These are phyloP conservation scores for Diplodia scrobiculata DNA, from an alignment of 2,329 filamentous ascomycete species.

Conservation along the genomic window DNA sequence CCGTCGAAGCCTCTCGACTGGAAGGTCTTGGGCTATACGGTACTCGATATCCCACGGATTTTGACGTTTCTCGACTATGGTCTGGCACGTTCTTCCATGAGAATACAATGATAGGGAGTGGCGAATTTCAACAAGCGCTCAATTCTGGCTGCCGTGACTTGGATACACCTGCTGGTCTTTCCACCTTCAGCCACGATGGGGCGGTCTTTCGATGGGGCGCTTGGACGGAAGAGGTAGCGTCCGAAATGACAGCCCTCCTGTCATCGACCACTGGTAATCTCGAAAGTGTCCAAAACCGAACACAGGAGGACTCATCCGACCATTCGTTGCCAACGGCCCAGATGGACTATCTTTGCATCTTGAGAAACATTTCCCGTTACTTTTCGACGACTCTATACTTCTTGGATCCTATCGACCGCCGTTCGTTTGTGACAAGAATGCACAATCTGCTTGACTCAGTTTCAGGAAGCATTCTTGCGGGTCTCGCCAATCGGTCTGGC, in stretches of 20 bases:
- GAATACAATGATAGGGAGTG: slow-evolving; percentile 61
- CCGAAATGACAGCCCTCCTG: slow-evolving; percentile 45
- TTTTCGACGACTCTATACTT: slow-evolving; percentile 55
- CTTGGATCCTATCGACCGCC: slow-evolving; percentile 58
- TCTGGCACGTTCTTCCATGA: slow-evolving; percentile 59
- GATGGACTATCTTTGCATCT: slow-evolving; percentile 31
- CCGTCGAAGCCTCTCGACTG: slow-evolving; percentile 32
- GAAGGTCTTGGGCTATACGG: slow-evolving; percentile 54
- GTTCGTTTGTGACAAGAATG: slow-evolving; percentile 49
- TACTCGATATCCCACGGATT: slow-evolving; percentile 55
- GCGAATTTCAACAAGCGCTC: slow-evolving; percentile 54
- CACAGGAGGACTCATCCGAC: background rate
- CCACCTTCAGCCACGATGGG: slow-evolving; percentile 44
- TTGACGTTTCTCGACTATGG: slow-evolving; percentile 55
- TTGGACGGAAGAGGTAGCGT: slow-evolving; percentile 60
- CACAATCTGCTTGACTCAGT: slow-evolving; percentile 46
- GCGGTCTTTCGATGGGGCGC: slow-evolving; percentile 51
- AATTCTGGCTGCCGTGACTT: slow-evolving; percentile 47
- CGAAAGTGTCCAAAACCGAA: background rate
- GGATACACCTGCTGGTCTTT: slow-evolving; percentile 46
- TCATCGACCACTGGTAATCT: slow-evolving; percentile 37
- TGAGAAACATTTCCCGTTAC: slow-evolving; percentile 55
- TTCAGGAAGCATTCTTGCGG: slow-evolving; percentile 32
- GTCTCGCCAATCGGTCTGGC: background rate
- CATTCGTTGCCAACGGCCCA: background rate